Evolutionary conservation across 2,329 filamentous ascomycete species (phyloP).

Genomic region (Talaromyces sp.): DNA sequence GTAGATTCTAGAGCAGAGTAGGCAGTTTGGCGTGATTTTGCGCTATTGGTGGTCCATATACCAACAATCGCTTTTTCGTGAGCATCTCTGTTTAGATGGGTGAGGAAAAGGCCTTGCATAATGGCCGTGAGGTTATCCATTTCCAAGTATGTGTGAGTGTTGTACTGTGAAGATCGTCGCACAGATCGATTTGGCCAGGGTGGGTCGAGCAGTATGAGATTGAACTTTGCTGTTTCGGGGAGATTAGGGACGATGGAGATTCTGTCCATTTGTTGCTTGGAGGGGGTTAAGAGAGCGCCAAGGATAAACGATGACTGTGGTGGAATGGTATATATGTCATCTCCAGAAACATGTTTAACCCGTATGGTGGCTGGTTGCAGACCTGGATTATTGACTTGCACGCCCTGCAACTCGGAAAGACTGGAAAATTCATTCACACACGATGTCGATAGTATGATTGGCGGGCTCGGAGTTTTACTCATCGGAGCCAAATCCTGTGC

Average conservation of each 20-base stretch:
- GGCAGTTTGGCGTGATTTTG: constrained; percentile 43
- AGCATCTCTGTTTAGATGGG: constrained; percentile 30
- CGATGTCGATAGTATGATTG: constrained; percentile 27
- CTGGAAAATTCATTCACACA: constrained; percentile 25
- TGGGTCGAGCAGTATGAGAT: constrained; percentile 57
- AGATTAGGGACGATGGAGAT: constrained; percentile 11
- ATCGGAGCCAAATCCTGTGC: constrained; percentile 1
- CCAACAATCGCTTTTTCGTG: constrained; percentile 38
- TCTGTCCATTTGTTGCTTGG: constrained; percentile 14
- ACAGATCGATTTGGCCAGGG: constrained; percentile 61
- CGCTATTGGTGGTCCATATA: constrained; percentile 60
- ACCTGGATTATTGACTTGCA: constrained; percentile 27
- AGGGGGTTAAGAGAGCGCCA: constrained; percentile 20
- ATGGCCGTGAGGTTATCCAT: constrained; percentile 23
- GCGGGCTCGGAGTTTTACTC: constrained; percentile 15
- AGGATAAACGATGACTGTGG: constrained; percentile 45
- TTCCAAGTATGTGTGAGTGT: constrained; percentile 25
- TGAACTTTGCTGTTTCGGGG: constrained; percentile 36
- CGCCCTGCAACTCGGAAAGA: constrained; percentile 17
- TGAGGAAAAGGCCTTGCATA: constrained; percentile 42
- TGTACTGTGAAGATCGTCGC: constrained; percentile 47
- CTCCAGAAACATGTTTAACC: constrained; percentile 8
- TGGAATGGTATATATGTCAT: constrained; percentile 40
- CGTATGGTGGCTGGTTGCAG: constrained; percentile 13
- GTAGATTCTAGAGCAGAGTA: constrained; percentile 38